phyloP scores from a whole-genome alignment of 768 basidiomycete species.

The Favolaschia claudopus region DNA sequence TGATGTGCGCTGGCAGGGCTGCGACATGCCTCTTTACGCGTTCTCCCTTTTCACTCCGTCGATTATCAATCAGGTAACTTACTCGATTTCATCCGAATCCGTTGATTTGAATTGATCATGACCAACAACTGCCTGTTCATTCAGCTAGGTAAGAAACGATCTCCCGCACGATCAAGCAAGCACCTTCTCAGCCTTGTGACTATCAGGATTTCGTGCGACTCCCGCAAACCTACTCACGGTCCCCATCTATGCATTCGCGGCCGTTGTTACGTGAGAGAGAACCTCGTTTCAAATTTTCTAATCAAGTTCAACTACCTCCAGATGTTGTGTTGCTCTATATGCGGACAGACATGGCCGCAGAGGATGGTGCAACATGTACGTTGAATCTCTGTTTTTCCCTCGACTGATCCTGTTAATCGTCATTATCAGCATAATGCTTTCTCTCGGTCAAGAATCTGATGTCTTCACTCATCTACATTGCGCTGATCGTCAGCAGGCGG shows the following conservation, averaged over 20 bases:
- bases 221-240: slow-evolving; percentile 78
- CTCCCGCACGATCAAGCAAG: too few relatives aligned
- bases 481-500: slow-evolving; percentile 27
- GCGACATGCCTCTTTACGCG: slow-evolving; percentile 64
- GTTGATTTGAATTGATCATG: too few relatives aligned
- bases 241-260: slow-evolving; percentile 79
- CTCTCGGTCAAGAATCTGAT: slow-evolving; percentile 1
- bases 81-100: too few relatives aligned
- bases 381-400: not conserved
- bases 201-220: slow-evolving; percentile 66
- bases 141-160: slow-evolving; percentile 51
- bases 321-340: slow-evolving; percentile 19
- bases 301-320: not conserved
- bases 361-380: slow-evolving; percentile 53
- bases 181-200: too few relatives aligned
- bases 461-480: not conserved
- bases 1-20: too few relatives aligned
- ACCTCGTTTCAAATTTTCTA: not conserved
- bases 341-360: slow-evolving; percentile 45
- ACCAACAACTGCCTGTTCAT: too few relatives aligned
- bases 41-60: slow-evolving; percentile 63
- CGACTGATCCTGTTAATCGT: not conserved
- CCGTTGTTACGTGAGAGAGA: slow-evolving; percentile 61
- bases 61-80: slow-evolving; percentile 66
- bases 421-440: slow-evolving; percentile 18